A percentile compares a stretch with the other conserved stretches of the same genome.
Evolutionary conservation across 2,329 filamentous ascomycete species (phyloP).

Genomic region (Penicillium nordicum): DNA sequence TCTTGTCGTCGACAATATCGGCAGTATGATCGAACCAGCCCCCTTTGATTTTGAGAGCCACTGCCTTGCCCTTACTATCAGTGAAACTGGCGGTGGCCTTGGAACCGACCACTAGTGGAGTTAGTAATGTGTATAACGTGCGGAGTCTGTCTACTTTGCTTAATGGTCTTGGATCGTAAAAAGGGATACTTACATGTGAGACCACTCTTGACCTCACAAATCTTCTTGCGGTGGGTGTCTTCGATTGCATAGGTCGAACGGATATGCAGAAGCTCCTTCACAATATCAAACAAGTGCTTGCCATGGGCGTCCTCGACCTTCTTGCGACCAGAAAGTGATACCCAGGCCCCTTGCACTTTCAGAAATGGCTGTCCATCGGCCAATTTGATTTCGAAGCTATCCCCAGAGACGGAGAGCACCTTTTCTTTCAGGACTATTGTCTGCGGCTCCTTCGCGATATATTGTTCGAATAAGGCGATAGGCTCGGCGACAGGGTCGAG

Average conservation of each 20-base stretch:
- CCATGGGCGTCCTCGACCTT: constrained; percentile 20
- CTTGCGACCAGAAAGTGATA: constrained; percentile 31
- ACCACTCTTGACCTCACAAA: constrained; percentile 57
- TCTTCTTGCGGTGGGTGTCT: constrained; percentile 44
- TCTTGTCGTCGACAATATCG: constrained; percentile 55
- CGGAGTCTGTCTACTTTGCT: not conserved
- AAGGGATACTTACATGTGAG: constrained; percentile 47
- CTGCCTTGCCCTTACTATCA: constrained; percentile 45
- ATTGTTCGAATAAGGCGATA: constrained; percentile 22
- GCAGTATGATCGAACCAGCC: constrained; percentile 58
- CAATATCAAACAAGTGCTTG: constrained; percentile 23
- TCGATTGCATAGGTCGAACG: constrained; percentile 33
- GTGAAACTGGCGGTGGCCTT: constrained; percentile 49
- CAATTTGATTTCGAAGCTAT: constrained; percentile 62
- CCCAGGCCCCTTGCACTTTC: constrained; percentile 54
- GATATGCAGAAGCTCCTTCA: constrained; percentile 24
- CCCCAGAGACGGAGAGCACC: constrained; percentile 59
- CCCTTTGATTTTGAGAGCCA: constrained; percentile 57
- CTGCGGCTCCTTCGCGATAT: constrained; percentile 13
- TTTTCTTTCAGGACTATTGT: constrained; percentile 61
- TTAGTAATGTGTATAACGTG: constrained; percentile 5
- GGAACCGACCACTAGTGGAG: constrained; percentile 20
- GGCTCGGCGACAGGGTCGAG: constrained; percentile 17
- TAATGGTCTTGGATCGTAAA: not conserved
- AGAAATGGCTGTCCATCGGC: constrained; percentile 54